These are phyloP conservation scores for Saccharomyces eubayanus DNA, from an alignment of 805 yeast species.

Conservation along the genomic window DNA sequence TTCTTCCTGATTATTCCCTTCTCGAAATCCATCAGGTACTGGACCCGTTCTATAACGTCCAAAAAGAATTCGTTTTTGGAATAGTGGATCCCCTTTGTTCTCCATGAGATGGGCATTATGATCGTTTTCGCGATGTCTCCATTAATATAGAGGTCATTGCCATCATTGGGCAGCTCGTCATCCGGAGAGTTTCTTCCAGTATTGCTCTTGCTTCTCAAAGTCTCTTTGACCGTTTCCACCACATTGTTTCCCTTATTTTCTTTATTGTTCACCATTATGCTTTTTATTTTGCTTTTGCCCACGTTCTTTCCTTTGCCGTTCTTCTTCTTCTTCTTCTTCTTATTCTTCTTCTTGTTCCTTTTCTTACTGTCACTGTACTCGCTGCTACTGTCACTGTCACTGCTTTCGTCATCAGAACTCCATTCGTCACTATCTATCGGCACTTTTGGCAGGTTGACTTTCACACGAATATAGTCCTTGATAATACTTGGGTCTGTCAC, in stretches of 20 bases:
- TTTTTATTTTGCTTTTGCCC: slow-evolving; percentile 1
- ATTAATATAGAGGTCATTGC: slow-evolving; percentile 41
- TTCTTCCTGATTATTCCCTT: slow-evolving; percentile 54
- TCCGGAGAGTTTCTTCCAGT: neutral
- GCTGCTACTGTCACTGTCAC: slow-evolving; percentile 5
- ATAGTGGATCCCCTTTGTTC: slow-evolving; percentile 83
- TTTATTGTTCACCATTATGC: slow-evolving; percentile 1
- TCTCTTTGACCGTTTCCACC: slow-evolving; percentile 3
- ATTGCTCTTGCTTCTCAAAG: neutral
- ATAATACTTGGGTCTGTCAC: slow-evolving; percentile 71
- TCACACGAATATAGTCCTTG: slow-evolving; percentile 66
- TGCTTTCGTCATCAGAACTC: neutral
- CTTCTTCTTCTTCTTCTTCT: neutral
- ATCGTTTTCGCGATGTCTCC: slow-evolving; percentile 69
- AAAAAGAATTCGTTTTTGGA: slow-evolving; percentile 84
- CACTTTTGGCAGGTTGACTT: slow-evolving; percentile 35
- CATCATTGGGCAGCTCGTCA: slow-evolving; percentile 9
- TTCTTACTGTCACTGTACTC: slow-evolving; percentile 9
- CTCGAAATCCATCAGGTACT: slow-evolving; percentile 55
- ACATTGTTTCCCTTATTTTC: slow-evolving; percentile 5
- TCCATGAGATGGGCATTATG: slow-evolving; percentile 78
- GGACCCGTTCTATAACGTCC: slow-evolving; percentile 71
- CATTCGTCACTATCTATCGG: slow-evolving; percentile 10
- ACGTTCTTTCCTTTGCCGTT: neutral
- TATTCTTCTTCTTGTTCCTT: slow-evolving; percentile 1